phyloP scores from a whole-genome alignment of 1,284 basidiomycete genomes.

The Microbotryomycetes sp. region DNA sequence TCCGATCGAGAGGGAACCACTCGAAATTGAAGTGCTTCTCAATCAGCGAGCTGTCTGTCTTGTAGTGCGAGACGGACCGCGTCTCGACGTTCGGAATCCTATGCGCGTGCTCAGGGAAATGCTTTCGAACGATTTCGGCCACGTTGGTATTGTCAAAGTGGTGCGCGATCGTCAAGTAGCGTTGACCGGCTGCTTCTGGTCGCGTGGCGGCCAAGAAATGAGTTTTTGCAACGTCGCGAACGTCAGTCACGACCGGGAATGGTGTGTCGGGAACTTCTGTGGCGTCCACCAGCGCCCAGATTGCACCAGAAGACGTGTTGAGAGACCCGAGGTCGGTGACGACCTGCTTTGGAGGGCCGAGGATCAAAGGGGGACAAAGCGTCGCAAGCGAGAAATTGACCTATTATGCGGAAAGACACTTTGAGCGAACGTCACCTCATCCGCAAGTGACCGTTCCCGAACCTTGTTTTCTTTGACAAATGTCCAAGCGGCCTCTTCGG shows the following conservation, averaged over 20 bases:
- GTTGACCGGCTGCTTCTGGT: conserved; percentile 52
- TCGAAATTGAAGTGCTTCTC: conserved; percentile 47
- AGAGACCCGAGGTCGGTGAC: conserved; percentile 46
- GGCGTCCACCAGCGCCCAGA: conserved; percentile 44
- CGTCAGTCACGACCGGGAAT: conserved; percentile 50
- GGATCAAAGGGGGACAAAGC: conserved; percentile 19
- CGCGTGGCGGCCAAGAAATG: conserved; percentile 53
- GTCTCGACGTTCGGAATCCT: conserved; percentile 33
- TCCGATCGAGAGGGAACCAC: conserved; percentile 46
- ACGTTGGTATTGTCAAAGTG: conserved; percentile 30
- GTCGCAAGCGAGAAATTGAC: conserved; percentile 10
- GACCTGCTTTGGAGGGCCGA: conserved; percentile 48
- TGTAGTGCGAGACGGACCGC: conserved; percentile 31
- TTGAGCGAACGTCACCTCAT: too few species aligned
- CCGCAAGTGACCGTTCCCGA: too few species aligned
- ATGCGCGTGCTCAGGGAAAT: conserved; percentile 28
- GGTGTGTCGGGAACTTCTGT: conserved; percentile 33
- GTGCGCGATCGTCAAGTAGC: conserved; percentile 43
- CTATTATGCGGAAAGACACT: too few species aligned
- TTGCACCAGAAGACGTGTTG: conserved; percentile 48
- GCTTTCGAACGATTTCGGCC: conserved; percentile 32
- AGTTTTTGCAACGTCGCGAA: conserved; percentile 55
- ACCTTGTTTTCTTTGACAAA: conserved; percentile 22
- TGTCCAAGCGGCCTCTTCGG: conserved; percentile 37
- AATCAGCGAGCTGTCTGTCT: conserved; percentile 41